A percentile compares a stretch with the other conserved stretches of the same genome.
Conservation (phyloP, 1,284 basidiomycete species). For the Leucoagaricus sp. region DNA sequence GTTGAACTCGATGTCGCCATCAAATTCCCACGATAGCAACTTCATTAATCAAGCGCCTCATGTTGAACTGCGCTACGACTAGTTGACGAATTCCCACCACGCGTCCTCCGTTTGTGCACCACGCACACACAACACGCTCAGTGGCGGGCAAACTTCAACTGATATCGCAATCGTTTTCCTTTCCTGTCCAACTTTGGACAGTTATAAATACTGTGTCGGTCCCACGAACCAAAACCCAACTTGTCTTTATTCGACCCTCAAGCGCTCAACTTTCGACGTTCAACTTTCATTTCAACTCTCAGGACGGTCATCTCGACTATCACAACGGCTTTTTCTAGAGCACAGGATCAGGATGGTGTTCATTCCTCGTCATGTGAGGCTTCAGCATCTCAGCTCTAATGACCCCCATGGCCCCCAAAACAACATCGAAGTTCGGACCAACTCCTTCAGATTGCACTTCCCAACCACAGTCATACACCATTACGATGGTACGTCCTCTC, state of each 20-base stretch:
- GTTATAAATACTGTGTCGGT: constrained; percentile 6
- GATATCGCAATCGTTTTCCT: constrained; percentile 1
- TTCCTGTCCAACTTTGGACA: background rate
- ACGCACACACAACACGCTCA: constrained; percentile 3
- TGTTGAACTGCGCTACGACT: constrained; percentile 7
- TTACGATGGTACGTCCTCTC: constrained; percentile 26
- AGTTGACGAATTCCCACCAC: constrained; percentile 16
- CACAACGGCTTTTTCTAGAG: background rate
- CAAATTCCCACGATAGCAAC: constrained; percentile 12
- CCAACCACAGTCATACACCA: constrained; percentile 22
- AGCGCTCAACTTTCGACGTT: background rate
- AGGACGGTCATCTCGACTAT: too few relatives aligned
- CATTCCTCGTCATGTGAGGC: constrained; percentile 1
- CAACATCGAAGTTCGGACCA: constrained; percentile 20
- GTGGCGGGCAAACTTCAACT: constrained; percentile 13
- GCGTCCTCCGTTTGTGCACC: background rate
- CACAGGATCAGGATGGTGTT: constrained; percentile 2
- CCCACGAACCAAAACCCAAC: too few relatives aligned
- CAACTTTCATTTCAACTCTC: background rate
- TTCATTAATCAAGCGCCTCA: background rate
- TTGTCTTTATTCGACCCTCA: background rate
- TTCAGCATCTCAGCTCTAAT: background rate
- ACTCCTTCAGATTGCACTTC: constrained; percentile 25
- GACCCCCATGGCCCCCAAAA: background rate
- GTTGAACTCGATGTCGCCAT: constrained; percentile 9